A percentile compares a stretch with the other conserved stretches of the same genome.
phyloP scores from a whole-genome alignment of 305 asterid genomes.

The Rubia tinctorum region DNA sequence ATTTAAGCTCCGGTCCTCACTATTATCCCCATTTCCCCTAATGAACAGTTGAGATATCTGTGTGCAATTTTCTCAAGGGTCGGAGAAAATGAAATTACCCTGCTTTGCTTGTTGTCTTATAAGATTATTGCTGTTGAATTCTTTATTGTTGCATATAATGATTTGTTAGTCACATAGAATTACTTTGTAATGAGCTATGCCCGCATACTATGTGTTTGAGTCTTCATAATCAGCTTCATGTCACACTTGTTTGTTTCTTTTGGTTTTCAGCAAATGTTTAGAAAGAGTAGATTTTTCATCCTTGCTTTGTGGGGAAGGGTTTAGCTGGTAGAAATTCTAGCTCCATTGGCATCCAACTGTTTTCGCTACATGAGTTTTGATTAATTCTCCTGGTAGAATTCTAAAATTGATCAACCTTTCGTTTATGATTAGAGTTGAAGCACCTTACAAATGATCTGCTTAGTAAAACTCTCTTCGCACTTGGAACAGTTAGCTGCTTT shows the following conservation, averaged over 20 bases:
- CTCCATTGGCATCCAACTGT: not conserved
- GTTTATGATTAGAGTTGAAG: not conserved
- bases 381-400: not conserved
- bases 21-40: not conserved
- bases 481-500: not conserved
- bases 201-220: not conserved
- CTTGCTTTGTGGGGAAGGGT: not conserved
- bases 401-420: not conserved
- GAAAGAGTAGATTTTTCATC: not conserved
- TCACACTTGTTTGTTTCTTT: not conserved
- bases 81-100: not conserved
- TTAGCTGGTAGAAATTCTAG: not conserved
- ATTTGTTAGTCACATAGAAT: not conserved
- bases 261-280: not conserved
- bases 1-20: not conserved
- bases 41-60: not conserved
- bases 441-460: not conserved
- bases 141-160: not conserved
- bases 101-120: not conserved
- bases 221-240: not conserved
- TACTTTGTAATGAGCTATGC: not conserved
- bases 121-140: not conserved
- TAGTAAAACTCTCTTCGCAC: not conserved
- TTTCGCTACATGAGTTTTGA: not conserved
- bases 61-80: not conserved